These are phyloP conservation scores for Brassica rapa DNA, from an alignment of 345 rosid genomes.

Conservation along the genomic window DNA sequence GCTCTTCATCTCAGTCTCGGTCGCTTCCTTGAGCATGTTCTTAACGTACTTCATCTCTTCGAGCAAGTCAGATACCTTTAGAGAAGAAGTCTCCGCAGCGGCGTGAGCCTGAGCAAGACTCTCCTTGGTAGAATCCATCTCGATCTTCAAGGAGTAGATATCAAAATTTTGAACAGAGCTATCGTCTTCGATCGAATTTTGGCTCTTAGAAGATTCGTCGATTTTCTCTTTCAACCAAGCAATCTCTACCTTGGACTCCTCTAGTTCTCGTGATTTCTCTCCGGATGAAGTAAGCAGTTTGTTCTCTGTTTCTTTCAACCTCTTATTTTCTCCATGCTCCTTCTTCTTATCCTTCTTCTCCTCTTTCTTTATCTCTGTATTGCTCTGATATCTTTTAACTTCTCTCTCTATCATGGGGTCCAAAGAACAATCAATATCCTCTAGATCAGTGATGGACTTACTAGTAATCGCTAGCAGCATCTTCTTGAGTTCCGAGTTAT, in stretches of 20 bases:
- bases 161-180: constrained; percentile 33
- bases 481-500: constrained; percentile 43
- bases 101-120: constrained; percentile 38
- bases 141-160: constrained; percentile 41
- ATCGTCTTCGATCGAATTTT: constrained; percentile 34
- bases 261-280: constrained; percentile 44
- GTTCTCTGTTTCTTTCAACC: constrained; percentile 34
- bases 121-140: constrained; percentile 43
- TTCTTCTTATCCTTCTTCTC: not conserved
- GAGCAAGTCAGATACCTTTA: constrained; percentile 31
- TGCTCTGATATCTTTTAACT: constrained; percentile 3
- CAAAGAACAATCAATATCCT: constrained; percentile 49
- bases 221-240: constrained; percentile 40
- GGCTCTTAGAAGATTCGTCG: constrained; percentile 20
- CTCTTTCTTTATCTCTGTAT: not conserved
- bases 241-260: constrained; percentile 53
- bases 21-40: constrained; percentile 51
- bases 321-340: constrained; percentile 17
- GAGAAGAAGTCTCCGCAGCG: constrained; percentile 39
- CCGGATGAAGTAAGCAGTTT: constrained; percentile 46
- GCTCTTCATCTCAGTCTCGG: constrained; percentile 66
- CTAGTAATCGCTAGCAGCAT: constrained; percentile 33
- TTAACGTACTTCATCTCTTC: constrained; percentile 47
- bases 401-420: constrained; percentile 43
- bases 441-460: constrained; percentile 46